These are phyloP conservation scores for Pistacia vera DNA, from an alignment of 345 rosid species.

Conservation along the genomic window DNA sequence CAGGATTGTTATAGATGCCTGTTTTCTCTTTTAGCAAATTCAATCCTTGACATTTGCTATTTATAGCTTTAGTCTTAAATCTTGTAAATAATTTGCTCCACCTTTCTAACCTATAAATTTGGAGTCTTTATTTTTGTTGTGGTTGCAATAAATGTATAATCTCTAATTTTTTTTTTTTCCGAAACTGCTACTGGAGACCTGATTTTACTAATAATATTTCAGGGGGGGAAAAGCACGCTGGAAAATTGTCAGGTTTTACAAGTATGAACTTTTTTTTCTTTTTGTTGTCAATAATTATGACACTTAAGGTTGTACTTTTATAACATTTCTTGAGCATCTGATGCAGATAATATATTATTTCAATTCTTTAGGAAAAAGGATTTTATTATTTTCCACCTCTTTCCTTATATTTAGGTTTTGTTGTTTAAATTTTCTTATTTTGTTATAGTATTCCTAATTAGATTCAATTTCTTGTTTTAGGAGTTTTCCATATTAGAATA, in stretches of 20 bases:
- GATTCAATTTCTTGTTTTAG: no score
- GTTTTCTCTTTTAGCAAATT: not conserved
- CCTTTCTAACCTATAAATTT: not conserved
- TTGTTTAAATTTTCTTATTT: no score
- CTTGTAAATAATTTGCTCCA: no score
- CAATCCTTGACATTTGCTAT: not conserved
- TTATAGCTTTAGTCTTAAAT: not conserved
- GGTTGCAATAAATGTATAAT: not conserved
- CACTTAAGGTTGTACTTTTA: not conserved
- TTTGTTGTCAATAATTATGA: not conserved
- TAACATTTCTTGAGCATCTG: not conserved
- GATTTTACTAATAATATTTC: slow-evolving; percentile 16
- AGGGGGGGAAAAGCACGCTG: slow-evolving; percentile 97
- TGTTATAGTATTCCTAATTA: no score
- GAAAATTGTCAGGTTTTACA: slow-evolving; percentile 97
- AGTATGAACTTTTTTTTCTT: slow-evolving; percentile 40
- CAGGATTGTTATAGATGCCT: not conserved
- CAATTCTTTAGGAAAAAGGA: no score
- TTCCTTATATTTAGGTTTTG: no score
- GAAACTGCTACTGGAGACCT: not conserved
- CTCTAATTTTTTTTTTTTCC: not conserved
- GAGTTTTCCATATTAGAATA: no score
- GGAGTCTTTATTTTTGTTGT: not conserved
- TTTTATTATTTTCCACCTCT: no score
- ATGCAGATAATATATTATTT: no score